Percentiles rank a stretch among this genome's conserved stretches.
phyloP scores from a whole-genome alignment of 805 yeast species.

The Yarrowia alimentaria region DNA sequence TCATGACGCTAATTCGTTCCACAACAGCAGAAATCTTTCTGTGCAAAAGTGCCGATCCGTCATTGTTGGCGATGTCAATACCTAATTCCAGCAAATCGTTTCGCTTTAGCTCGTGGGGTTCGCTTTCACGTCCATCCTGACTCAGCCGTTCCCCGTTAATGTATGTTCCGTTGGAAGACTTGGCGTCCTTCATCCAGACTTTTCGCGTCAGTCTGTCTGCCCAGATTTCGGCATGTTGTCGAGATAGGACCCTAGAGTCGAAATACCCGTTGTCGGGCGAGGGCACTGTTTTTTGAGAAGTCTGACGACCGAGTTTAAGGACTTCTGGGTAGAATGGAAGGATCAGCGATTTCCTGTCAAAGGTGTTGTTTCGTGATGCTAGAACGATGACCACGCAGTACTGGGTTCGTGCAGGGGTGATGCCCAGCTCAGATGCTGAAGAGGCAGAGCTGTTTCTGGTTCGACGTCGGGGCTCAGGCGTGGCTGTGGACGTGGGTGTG shows the following conservation, averaged over 20 bases:
- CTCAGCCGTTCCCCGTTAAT: slow-evolving; percentile 72
- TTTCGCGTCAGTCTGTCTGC: slow-evolving; percentile 63
- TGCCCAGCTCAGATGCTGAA: slow-evolving; percentile 17
- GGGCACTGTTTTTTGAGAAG: slow-evolving; percentile 51
- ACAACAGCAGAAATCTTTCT: slow-evolving; percentile 82
- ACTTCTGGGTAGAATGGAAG: slow-evolving; percentile 83
- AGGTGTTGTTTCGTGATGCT: slow-evolving; percentile 74
- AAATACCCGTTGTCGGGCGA: slow-evolving; percentile 82
- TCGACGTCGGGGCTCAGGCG: slow-evolving; percentile 3
- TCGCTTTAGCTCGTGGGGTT: slow-evolving; percentile 59
- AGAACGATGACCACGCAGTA: slow-evolving; percentile 57
- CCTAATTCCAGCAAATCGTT: slow-evolving; percentile 93
- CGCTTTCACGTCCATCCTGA: slow-evolving; percentile 55
- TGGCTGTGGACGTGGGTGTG: neutral
- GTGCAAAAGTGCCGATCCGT: slow-evolving; percentile 59
- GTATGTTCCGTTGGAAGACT: slow-evolving; percentile 93
- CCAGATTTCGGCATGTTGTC: slow-evolving; percentile 91
- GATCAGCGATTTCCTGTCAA: slow-evolving; percentile 71
- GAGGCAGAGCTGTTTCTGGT: slow-evolving; percentile 21
- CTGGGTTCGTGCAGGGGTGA: slow-evolving; percentile 37
- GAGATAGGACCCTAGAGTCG: slow-evolving; percentile 85
- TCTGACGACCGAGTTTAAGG: slow-evolving; percentile 86
- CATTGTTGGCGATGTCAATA: slow-evolving; percentile 63
- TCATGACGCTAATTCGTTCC: slow-evolving; percentile 64
- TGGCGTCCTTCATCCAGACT: slow-evolving; percentile 77